A percentile compares a stretch with the other conserved stretches of the same genome.
Evolutionary conservation across 495 filamentous ascomycete genomes (phyloP).

Genomic region (Aspergillus diversus): DNA sequence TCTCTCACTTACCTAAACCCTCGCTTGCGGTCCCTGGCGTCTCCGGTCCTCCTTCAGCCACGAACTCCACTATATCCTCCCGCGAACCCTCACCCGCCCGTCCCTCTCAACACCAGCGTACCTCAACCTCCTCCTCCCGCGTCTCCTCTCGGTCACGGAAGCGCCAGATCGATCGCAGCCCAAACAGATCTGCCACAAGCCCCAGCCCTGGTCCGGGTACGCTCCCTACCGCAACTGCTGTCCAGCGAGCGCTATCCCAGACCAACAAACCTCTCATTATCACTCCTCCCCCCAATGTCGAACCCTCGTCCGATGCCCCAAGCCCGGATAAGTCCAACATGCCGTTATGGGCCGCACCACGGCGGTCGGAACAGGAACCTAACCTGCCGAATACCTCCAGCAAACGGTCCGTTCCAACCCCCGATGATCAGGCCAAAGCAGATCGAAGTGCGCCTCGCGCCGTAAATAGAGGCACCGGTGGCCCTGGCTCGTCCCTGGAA

Average conservation of each 20-base stretch:
- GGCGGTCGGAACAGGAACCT: constrained; percentile 43
- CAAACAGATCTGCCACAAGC: constrained; percentile 56
- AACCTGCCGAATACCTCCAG: constrained; percentile 47
- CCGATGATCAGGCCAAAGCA: constrained; percentile 38
- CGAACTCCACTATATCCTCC: constrained; percentile 52
- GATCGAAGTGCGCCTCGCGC: constrained; percentile 42
- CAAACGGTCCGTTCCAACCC: constrained; percentile 37
- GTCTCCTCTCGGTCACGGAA: constrained; percentile 64
- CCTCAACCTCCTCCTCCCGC: constrained; percentile 35
- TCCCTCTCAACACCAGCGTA: constrained; percentile 38
- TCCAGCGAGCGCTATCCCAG: constrained; percentile 67
- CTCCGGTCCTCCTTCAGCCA: constrained; percentile 40
- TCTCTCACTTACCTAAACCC: constrained; percentile 45
- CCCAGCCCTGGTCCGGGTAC: constrained; percentile 41
- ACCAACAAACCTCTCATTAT: constrained; percentile 59
- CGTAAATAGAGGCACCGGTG: constrained; percentile 64
- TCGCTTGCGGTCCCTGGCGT: constrained; percentile 36
- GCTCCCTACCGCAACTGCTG: constrained; percentile 61
- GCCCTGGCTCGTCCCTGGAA: constrained; percentile 72
- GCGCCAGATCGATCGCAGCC: constrained; percentile 70
- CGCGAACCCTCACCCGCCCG: constrained; percentile 55
- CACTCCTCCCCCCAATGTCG: constrained; percentile 53
- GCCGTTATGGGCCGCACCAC: constrained; percentile 61
- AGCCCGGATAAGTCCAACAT: constrained; percentile 66
- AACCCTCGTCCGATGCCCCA: constrained; percentile 61